Percentiles rank a stretch among this genome's conserved stretches.
phyloP scores from a whole-genome alignment of 2,329 filamentous ascomycete species.

The Trichoderma sp. region DNA sequence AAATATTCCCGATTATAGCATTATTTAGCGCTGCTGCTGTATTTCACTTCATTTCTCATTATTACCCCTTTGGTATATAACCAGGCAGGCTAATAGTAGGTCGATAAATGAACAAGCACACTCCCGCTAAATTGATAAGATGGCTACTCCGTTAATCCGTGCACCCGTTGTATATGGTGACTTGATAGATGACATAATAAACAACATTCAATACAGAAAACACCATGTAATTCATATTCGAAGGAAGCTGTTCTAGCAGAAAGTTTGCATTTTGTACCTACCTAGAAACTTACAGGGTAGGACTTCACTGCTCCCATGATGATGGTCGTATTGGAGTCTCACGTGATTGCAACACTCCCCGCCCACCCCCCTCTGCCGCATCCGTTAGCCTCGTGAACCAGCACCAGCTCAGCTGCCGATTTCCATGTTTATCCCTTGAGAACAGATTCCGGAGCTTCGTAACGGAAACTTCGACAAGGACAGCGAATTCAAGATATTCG shows the following conservation, averaged over 20 bases:
- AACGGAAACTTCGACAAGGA: not conserved
- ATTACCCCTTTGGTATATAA: not conserved
- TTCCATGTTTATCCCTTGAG: not conserved
- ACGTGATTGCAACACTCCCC: slow-evolving; percentile 12
- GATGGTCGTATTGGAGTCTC: not conserved
- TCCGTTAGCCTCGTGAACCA: slow-evolving; percentile 9
- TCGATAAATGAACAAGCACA: not conserved
- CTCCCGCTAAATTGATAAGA: not conserved
- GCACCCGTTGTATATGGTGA: not conserved
- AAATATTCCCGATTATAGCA: not conserved
- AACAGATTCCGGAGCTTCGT: not conserved
- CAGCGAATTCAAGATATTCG: not conserved
- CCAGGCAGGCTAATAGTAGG: not conserved
- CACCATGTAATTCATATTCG: too few relatives aligned
- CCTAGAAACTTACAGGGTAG: not conserved
- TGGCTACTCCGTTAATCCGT: not conserved
- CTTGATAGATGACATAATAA: not conserved
- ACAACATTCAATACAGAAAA: not conserved
- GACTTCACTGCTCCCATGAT: not conserved
- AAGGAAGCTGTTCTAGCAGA: not conserved
- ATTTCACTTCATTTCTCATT: not conserved
- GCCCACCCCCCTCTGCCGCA: not conserved
- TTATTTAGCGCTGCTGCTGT: not conserved
- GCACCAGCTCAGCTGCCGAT: slow-evolving; percentile 4
- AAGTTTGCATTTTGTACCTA: not conserved